Conservation (phyloP, 1,284 basidiomycete genomes). For the Trichosporon inkin region DNA sequence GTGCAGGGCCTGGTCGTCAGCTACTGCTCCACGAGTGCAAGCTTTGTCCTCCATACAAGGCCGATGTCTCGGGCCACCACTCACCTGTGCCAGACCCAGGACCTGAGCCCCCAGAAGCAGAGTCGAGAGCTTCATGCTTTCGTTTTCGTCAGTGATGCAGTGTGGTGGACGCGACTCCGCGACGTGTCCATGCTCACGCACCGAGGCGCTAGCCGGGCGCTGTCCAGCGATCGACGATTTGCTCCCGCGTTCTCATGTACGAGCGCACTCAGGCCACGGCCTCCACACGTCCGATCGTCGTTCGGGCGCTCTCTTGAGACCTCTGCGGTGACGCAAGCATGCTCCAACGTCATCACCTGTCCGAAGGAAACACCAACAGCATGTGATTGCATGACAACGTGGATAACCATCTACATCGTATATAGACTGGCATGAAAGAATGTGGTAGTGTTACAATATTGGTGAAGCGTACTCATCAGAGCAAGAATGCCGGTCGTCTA, state of each 20-base stretch:
- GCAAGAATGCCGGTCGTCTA: background rate
- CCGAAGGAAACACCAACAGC: too few species aligned
- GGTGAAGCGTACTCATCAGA: background rate
- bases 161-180: background rate
- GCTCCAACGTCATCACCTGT: too few species aligned
- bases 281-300: too few species aligned
- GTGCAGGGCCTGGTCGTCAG: conserved; percentile 61
- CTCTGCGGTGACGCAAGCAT: too few species aligned
- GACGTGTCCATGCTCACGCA: background rate
- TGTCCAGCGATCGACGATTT: conserved; percentile 2
- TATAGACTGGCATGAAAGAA: background rate
- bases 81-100: background rate
- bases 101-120: conserved; percentile 1
- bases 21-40: too few species aligned
- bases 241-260: background rate
- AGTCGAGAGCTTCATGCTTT: conserved; percentile 2
- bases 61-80: background rate
- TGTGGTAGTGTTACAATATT: conserved; percentile 6
- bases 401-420: too few species aligned
- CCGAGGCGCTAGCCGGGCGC: background rate
- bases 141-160: background rate
- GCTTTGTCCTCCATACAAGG: too few species aligned
- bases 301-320: too few species aligned
- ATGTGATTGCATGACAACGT: too few species aligned
- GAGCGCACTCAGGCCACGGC: too few species aligned